A percentile compares a stretch with the other conserved stretches of the same genome.
Evolutionary conservation across 257 asterid genomes (phyloP).

Genomic region (Knoxia roxburghii): DNA sequence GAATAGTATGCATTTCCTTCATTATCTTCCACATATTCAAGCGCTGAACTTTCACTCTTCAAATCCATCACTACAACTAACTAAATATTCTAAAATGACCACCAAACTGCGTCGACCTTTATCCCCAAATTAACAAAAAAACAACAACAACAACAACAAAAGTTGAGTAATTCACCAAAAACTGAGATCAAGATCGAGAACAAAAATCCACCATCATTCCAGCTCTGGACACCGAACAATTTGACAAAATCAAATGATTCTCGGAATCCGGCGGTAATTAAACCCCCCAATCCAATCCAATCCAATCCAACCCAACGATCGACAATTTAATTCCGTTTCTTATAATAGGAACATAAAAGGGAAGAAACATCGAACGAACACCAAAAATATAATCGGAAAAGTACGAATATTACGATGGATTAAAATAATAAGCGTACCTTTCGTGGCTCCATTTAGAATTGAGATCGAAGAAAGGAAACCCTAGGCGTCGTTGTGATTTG

Average conservation of each 20-base stretch:
- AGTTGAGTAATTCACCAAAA: not conserved
- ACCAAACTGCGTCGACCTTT: too few species aligned
- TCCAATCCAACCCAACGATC: constrained; percentile 9
- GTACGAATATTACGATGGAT: not conserved
- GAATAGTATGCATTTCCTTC: constrained; percentile 24
- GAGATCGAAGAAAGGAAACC: constrained; percentile 25
- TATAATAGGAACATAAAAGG: not conserved
- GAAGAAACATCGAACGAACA: not conserved
- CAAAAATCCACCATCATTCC: constrained; percentile 46
- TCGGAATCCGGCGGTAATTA: not conserved
- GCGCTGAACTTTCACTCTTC: constrained; percentile 30
- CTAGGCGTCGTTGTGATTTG: constrained; percentile 18
- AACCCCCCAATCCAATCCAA: not conserved
- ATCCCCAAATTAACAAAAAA: too few species aligned
- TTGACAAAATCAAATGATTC: constrained; percentile 9
- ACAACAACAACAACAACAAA: too few species aligned
- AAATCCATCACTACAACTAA: constrained; percentile 36
- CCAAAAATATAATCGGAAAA: not conserved
- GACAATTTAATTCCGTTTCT: constrained; percentile 3
- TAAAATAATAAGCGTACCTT: constrained; percentile 27
- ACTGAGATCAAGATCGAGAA: constrained; percentile 70
- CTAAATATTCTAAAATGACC: not conserved
- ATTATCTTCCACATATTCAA: constrained; percentile 42
- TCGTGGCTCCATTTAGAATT: constrained; percentile 15
- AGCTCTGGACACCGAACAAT: constrained; percentile 35